phyloP scores from a whole-genome alignment of 192 early-diverging fungal genomes.

The Dissophora globulifera region DNA sequence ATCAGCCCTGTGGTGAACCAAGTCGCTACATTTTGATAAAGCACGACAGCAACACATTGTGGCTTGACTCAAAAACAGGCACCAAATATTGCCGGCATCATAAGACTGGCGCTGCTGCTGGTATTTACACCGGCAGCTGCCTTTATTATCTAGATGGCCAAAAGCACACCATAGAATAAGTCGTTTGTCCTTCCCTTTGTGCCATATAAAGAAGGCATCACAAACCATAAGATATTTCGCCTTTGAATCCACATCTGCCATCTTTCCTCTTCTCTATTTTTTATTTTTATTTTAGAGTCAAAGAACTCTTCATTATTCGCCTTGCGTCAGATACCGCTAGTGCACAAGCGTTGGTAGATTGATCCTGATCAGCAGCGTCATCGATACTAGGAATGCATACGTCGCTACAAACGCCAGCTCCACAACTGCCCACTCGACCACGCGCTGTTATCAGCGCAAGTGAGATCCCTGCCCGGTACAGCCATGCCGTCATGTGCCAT shows the following conservation, averaged over 20 bases:
- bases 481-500: constrained; percentile 17
- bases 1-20: not conserved
- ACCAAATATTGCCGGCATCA: constrained; percentile 1
- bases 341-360: constrained; percentile 80
- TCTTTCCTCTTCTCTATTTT: too few relatives aligned
- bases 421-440: constrained; percentile 61
- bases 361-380: constrained; percentile 83
- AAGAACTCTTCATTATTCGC: too few relatives aligned
- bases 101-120: not conserved
- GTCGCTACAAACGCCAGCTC: constrained; percentile 56
- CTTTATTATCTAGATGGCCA: not conserved
- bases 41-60: not conserved
- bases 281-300: too few relatives aligned
- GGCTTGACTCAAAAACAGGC: constrained; percentile 2
- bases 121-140: not conserved
- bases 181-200: too few relatives aligned
- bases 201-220: too few relatives aligned
- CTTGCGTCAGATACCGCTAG: constrained; percentile 65
- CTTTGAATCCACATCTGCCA: too few relatives aligned
- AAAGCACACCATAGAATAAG: not conserved
- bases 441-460: constrained; percentile 28
- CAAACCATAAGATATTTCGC: too few relatives aligned
- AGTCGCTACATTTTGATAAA: not conserved
- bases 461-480: constrained; percentile 8
- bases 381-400: constrained; percentile 63